Base-by-base conservation (phyloP, 2,329 filamentous ascomycete genomes). In the Fusarium buxicola region DNA sequence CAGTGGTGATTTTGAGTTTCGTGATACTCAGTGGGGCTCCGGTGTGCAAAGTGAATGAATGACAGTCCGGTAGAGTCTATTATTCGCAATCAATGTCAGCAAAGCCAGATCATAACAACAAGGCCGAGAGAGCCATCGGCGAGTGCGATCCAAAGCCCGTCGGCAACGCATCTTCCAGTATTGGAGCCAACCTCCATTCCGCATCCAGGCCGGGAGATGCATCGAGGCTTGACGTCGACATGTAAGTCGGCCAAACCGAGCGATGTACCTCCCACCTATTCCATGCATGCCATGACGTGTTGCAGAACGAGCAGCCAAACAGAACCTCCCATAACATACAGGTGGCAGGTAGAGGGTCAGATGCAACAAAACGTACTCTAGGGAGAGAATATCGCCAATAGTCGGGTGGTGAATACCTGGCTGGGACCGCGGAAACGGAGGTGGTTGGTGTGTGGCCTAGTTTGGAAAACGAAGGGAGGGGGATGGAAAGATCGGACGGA, bases 401-500 rank as follows among this genome's bases (percentile, higher is more conserved):
- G 60, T 71, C 55, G 55, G 54, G 44, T 50, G 49, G 48, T 61
- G 57, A 69, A 68, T 72, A 41, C 58, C 58, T 63, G 58, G 55
- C 45, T 49, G 53, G 52, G 51, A 69, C 58, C 46, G 39, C 38
- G 34, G 40, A 50, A 63, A 60, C 34, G 46, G 60, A 69, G 63
- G 63, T 55, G 63, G 67, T 63, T 68, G 69, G 65, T 54, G 58
- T 46, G 44, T 12, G 41, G 45, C 55, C 41, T 61, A 53, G 60
- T 62, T 54, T 51, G 48, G 43, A 62, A 52, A 68, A 58, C 43
- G 54, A 63, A 68, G 64, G 60, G 62, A 60, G 62, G 52, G 52
- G 60, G 60, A 49, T 59, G 65, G 67, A 72, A 72, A 69, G 72
- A 78, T 73, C 72, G 77, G 74, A 79, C 74, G 74, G 75, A 72